Percentiles rank a stretch among this genome's conserved stretches.
Conservation (phyloP, 2,329 filamentous ascomycete genomes). For the Colletotrichum sidae region DNA sequence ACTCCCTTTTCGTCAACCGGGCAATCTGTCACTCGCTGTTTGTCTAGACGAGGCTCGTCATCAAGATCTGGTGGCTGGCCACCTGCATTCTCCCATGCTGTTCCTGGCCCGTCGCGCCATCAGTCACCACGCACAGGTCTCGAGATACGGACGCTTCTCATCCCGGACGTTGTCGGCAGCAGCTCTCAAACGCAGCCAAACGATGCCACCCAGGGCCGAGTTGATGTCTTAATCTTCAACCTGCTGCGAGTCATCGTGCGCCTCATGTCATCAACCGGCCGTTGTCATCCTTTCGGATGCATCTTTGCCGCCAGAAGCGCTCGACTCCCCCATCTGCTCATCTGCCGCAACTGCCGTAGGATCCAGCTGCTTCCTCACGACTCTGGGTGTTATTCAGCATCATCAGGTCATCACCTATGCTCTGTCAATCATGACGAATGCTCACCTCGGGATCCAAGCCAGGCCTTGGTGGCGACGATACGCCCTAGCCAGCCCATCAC, state of each 20-base stretch:
- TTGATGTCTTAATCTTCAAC: conserved; percentile 3
- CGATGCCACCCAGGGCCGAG: background rate
- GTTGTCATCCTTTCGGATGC: background rate
- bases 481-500: no score
- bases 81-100: no score
- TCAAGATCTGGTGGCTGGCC: no score
- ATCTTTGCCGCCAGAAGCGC: conserved; percentile 15
- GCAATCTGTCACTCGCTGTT: conserved; percentile 11
- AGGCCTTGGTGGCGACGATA: no score
- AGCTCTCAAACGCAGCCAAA: background rate
- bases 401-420: background rate
- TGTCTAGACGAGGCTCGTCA: background rate
- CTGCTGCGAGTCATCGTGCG: conserved; percentile 15
- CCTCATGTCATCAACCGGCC: conserved; percentile 11
- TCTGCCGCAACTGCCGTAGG: background rate
- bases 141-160: no score
- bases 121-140: no score
- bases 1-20: conserved; percentile 7
- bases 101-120: no score
- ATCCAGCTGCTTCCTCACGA: background rate
- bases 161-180: background rate
- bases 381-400: conserved; percentile 4
- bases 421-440: no score
- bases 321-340: background rate
- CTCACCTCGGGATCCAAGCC: no score